Base-by-base conservation (phyloP, 2,329 filamentous ascomycete species). In the Verticillium dahliae region DNA sequence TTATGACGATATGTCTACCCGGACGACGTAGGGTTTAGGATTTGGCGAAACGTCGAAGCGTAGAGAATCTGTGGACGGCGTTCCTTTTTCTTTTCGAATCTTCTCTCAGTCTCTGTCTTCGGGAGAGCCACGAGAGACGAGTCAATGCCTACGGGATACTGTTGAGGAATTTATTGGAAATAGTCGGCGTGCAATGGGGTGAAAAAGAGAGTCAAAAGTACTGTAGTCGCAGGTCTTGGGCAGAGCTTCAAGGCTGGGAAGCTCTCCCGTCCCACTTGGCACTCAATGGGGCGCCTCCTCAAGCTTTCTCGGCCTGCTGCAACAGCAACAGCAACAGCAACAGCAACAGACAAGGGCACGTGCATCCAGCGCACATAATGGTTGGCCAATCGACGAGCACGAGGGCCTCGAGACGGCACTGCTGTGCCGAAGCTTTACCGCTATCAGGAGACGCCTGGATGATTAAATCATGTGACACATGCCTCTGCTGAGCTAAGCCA, bases 341-440 rank as follows among this genome's bases (percentile, higher is more conserved):
- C 18, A 50, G 45, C 45, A 50, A 37, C 35, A 9, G 35, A 13
- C 35, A 37, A 10, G 3, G 37, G 45, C 58, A 60, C 58, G 58
- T 60, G 58, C 45, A 22, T 31, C 6, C n/a, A 41, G n/a, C 13
- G 13, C 45, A 22, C 33, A 15, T 41, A 6, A 15, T 60, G 45
- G 58, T 60, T 60, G 58, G 58, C 41, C 45, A 15, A 41, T 59
- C 34, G 58, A 62, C 62, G 45, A 18, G n/a, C 45, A 10, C 9
- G 7, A 27, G 45, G 35, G 31, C 11, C 45, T 37, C 13, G 9
- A 50, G 15, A 50, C 45, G 45, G 45, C 45, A 50, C 13, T 9
- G 9, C 9, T 27, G 4, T 27, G 45, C 45, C 45, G 45, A 50
- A 50, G 45, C 18, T 50, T 50, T 50, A 9, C 45, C 45, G 45